Evolutionary conservation across 2,329 filamentous ascomycete species (phyloP).

Genomic region (Spiromastix sp.): DNA sequence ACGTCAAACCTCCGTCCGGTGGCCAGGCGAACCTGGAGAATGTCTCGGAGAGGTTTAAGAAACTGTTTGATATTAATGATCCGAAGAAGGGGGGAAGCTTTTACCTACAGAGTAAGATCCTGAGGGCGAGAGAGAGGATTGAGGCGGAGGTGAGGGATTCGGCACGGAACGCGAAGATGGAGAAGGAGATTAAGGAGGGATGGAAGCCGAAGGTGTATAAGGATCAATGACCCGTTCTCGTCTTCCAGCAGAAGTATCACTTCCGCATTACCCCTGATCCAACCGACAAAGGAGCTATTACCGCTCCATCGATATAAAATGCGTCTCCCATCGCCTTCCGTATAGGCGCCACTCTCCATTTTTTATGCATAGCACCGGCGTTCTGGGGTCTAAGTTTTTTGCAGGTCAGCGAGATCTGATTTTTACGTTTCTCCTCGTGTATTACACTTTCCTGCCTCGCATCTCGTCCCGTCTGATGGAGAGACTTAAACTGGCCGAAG

Average conservation of each 20-base stretch:
- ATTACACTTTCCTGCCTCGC: too few relatives aligned
- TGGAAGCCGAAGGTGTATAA: slow-evolving; percentile 96
- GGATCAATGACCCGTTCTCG: slow-evolving; percentile 57
- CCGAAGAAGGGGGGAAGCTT: slow-evolving; percentile 94
- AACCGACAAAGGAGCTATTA: too few relatives aligned
- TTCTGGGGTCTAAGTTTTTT: too few relatives aligned
- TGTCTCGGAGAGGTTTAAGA: slow-evolving; percentile 82
- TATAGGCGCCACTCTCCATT: slow-evolving; percentile 1
- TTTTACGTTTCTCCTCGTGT: too few relatives aligned
- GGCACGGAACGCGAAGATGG: slow-evolving; percentile 58
- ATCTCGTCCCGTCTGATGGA: too few relatives aligned
- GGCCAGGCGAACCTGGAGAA: slow-evolving; percentile 69
- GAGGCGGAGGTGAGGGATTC: slow-evolving; percentile 72
- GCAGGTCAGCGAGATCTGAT: too few relatives aligned
- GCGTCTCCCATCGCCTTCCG: slow-evolving; percentile 4
- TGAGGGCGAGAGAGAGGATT: slow-evolving; percentile 83
- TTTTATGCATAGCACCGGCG: slow-evolving; percentile 5
- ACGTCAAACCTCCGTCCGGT: slow-evolving; percentile 77
- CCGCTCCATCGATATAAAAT: too few relatives aligned
- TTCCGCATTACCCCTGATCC: too few relatives aligned
- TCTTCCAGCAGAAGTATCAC: too few relatives aligned
- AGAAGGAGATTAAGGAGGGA: slow-evolving; percentile 71
- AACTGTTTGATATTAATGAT: slow-evolving; percentile 87
- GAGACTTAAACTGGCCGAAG: too few relatives aligned
- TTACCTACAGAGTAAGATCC: slow-evolving; percentile 94